Conservation (phyloP, 441 rosid species). For the Theobroma grandiflorum region DNA sequence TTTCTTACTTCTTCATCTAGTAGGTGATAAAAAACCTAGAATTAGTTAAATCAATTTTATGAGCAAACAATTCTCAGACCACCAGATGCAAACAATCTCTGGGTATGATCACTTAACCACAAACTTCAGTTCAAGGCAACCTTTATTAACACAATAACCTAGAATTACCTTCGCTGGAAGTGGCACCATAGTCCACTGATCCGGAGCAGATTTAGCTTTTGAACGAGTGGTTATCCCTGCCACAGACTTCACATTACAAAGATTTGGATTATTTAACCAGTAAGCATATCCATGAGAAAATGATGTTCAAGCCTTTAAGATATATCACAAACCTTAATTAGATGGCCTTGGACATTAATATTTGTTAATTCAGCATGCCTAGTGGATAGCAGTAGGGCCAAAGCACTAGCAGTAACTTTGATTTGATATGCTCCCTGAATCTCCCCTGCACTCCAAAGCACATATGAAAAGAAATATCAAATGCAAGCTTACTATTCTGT, state of each 20-base stretch:
- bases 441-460: conserved; percentile 61
- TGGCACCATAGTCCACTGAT: conserved; percentile 80
- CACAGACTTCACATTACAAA: conserved; percentile 50
- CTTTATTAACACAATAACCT: conserved; percentile 22
- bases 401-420: conserved; percentile 85
- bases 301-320: conserved; percentile 11
- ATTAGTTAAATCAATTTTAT: background rate
- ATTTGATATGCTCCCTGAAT: conserved; percentile 93
- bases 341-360: conserved; percentile 79
- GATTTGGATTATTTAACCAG: conserved; percentile 27
- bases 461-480: background rate
- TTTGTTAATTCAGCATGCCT: conserved; percentile 76
- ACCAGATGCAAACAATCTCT: background rate
- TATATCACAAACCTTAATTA: conserved; percentile 61
- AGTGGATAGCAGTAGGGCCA: conserved; percentile 77
- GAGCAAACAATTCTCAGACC: background rate
- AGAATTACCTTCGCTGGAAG: conserved; percentile 80
- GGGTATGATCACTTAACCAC: background rate
- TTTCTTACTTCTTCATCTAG: background rate
- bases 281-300: conserved; percentile 6
- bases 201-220: conserved; percentile 84
- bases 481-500: conserved; percentile 16
- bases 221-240: conserved; percentile 93
- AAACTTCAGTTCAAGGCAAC: background rate
- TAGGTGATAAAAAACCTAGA: background rate